Conservation (phyloP, 179 eudicot genomes). For the Beta lomatogona region DNA sequence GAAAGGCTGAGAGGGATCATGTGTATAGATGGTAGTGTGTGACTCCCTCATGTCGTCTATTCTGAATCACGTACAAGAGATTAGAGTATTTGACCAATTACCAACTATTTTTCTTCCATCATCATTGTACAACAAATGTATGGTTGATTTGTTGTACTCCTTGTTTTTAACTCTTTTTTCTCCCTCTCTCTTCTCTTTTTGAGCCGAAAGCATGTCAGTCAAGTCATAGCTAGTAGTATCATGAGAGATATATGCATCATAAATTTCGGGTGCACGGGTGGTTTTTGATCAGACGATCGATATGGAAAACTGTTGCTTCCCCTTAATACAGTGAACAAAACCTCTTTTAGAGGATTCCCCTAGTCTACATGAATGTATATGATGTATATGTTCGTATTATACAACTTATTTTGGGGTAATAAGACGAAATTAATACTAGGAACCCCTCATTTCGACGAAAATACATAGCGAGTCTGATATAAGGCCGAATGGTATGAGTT, state of each 20-base stretch:
- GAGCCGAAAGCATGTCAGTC: conserved; percentile 19
- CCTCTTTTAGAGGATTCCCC: too few species aligned
- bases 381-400: too few species aligned
- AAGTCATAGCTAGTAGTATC: background rate
- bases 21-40: conserved; percentile 14
- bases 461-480: too few species aligned
- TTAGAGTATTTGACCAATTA: background rate
- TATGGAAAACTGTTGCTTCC: background rate
- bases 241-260: background rate
- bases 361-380: too few species aligned
- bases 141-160: background rate
- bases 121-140: conserved; percentile 1
- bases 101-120: background rate
- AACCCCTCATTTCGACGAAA: too few species aligned
- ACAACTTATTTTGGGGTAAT: too few species aligned
- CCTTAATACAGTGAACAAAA: background rate
- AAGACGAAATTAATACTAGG: too few species aligned
- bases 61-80: background rate
- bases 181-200: background rate
- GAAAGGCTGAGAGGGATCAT: conserved; percentile 36
- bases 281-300: background rate
- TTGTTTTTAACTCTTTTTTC: background rate
- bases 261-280: background rate
- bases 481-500: too few species aligned
- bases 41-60: background rate